phyloP scores from a whole-genome alignment of 441 rosid species.

The Croton setiger region DNA sequence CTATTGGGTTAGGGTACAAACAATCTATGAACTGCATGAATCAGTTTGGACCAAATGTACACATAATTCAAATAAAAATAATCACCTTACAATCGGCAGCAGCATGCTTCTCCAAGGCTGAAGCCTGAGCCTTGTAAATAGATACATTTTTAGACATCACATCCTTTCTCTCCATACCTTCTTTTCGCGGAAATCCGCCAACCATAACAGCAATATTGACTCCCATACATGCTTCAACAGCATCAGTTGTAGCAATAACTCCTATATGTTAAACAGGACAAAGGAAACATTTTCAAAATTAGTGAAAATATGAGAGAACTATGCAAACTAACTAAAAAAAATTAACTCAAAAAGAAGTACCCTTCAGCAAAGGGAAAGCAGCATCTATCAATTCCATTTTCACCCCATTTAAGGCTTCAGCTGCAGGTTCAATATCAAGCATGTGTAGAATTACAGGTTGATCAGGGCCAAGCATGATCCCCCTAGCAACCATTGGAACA shows the following conservation, averaged over 20 bases:
- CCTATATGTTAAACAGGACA: slow-evolving; percentile 32
- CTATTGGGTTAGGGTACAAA: no score
- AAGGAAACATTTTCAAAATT: neutral
- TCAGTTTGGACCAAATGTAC: no score
- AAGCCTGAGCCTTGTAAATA: slow-evolving; percentile 91
- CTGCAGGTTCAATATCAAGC: slow-evolving; percentile 68
- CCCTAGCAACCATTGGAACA: slow-evolving; percentile 82
- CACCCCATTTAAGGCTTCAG: slow-evolving; percentile 61
- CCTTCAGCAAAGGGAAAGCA: slow-evolving; percentile 80
- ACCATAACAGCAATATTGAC: slow-evolving; percentile 88
- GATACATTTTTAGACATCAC: slow-evolving; percentile 94
- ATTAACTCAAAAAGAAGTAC: slow-evolving; percentile 15
- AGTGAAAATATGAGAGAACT: neutral
- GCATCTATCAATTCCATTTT: slow-evolving; percentile 80
- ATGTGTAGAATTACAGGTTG: slow-evolving; percentile 83
- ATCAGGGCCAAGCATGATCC: slow-evolving; percentile 69
- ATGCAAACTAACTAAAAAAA: neutral
- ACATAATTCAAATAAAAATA: no score
- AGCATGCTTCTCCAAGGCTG: slow-evolving; percentile 85
- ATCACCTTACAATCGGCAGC: slow-evolving; percentile 92
- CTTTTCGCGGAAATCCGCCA: slow-evolving; percentile 95
- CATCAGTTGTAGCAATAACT: slow-evolving; percentile 92
- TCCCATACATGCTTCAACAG: slow-evolving; percentile 85
- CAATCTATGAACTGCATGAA: no score
- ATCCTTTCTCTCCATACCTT: slow-evolving; percentile 98